phyloP scores from a whole-genome alignment of 148 eudicot genomes.

The Nepenthes mirabilis region DNA sequence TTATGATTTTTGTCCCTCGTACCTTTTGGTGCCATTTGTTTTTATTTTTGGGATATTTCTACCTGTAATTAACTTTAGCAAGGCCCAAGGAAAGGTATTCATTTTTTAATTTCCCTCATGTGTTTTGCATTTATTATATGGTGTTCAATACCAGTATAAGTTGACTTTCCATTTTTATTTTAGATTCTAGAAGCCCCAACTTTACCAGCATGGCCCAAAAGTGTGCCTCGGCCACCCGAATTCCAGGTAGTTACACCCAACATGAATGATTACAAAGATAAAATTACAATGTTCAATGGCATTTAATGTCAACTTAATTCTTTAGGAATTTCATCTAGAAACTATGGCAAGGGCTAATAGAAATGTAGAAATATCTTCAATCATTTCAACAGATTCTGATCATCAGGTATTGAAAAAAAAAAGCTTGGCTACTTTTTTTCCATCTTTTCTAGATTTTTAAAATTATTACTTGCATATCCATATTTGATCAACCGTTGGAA shows the following conservation, averaged over 20 bases:
- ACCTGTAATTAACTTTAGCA: slow-evolving; percentile 38
- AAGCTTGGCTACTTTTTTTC: background rate
- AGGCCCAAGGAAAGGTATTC: slow-evolving; percentile 81
- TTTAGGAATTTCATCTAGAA: slow-evolving; percentile 72
- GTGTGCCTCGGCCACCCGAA: slow-evolving; percentile 61
- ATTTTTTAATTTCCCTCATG: background rate
- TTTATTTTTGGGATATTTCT: no score
- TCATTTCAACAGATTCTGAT: slow-evolving; percentile 48
- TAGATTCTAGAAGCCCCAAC: slow-evolving; percentile 74
- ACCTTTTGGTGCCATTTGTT: no score
- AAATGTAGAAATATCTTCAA: slow-evolving; percentile 56
- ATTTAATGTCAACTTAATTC: background rate
- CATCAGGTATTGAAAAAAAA: slow-evolving; percentile 22
- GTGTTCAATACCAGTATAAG: no score
- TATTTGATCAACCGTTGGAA: slow-evolving; percentile 34
- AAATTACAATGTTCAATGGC: background rate
- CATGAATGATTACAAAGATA: background rate
- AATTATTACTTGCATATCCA: no score
- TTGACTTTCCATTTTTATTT: background rate
- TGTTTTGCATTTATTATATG: background rate
- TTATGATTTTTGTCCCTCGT: background rate
- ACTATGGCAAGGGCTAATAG: slow-evolving; percentile 78
- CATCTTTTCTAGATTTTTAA: background rate
- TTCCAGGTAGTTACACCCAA: slow-evolving; percentile 40
- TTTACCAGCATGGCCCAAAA: slow-evolving; percentile 58